Evolutionary conservation across 306 rosid genomes (phyloP).

Genomic region (Boehmeria nivea): DNA sequence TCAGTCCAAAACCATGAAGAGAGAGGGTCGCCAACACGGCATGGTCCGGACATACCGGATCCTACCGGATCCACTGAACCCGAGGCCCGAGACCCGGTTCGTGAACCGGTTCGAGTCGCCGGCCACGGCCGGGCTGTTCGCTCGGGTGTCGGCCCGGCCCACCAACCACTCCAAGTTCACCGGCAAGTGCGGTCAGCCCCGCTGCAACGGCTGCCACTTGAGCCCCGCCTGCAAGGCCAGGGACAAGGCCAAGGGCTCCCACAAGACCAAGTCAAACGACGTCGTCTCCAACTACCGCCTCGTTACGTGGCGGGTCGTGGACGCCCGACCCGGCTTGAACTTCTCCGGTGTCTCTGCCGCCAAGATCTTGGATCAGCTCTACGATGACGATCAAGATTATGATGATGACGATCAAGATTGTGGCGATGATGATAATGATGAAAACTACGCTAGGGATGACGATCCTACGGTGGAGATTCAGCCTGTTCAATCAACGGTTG

Average conservation of each 20-base stretch:
- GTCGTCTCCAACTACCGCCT: conserved; percentile 24
- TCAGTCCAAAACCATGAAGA: conserved; percentile 44
- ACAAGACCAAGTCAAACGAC: conserved; percentile 28
- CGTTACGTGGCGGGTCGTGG: conserved; percentile 30
- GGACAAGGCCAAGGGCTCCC: conserved; percentile 52
- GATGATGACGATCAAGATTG: neutral
- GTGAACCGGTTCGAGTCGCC: conserved; percentile 34
- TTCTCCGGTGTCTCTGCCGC: conserved; percentile 35
- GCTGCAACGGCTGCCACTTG: conserved; percentile 42
- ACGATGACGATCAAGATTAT: neutral
- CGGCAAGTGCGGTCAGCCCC: conserved; percentile 44
- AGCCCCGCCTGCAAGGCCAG: conserved; percentile 56
- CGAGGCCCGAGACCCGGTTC: conserved; percentile 33
- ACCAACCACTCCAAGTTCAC: conserved; percentile 85
- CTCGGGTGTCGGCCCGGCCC: conserved; percentile 57
- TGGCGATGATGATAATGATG: conserved; percentile 8
- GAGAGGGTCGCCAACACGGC: conserved; percentile 84
- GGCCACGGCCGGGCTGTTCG: conserved; percentile 55
- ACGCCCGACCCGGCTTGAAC: conserved; percentile 3
- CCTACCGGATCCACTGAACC: conserved; percentile 41
- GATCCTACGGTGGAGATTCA: no score
- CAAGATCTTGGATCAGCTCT: conserved; percentile 23
- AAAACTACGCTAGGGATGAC: neutral
- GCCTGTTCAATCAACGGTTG: no score
- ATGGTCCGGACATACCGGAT: conserved; percentile 52